Evolutionary conservation across 805 yeast species (phyloP), one percentile per base, ranked within the genome.

Genomic region (Spathaspora passalidarum): DNA sequence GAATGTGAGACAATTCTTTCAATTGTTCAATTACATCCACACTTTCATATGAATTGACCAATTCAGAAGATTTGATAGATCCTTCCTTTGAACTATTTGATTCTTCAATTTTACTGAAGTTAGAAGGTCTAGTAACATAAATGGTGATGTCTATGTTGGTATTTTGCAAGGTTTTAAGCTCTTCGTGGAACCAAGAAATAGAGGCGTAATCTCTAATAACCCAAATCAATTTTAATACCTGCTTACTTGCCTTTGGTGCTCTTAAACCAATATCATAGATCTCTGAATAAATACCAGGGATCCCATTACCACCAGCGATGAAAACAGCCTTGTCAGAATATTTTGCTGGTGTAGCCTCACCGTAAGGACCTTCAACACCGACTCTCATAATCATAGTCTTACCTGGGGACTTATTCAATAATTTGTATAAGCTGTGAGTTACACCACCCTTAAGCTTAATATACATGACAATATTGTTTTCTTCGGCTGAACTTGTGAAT

Each of bases 301-400:
- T 69, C 44, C 94, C 94, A 44, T 81, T 81, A 23, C 94, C 92
- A 40, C 89, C 91, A 6, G 91, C 84, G 19, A 86, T 50, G 37
- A 83, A 72, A 6, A 84, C 70, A 5, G 82, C 76, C 46, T 77
- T 74, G 41, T 80, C 76, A 53, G 75, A 83, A 38, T 68, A 64
- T 21, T 68, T 63, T 11, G 80, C 64, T 2, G 82, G 77, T 4
- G 78, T 59, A 2, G 75, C 51, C 32, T 71, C 68, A 2, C 92
- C 88, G 56, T 86, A 86, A 1, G 91, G 90, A 1, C 92, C 92
- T 58, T 86, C 92, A 10, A 70, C 59, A 10, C 60, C 58, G 10
- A 70, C 70, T 44, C 69, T 55, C 36, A 69, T 57, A 19, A 17
- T 49, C 2, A 59, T 44, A 2, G 59, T 42, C 35, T 56, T 61